Conservation (phyloP, 1,284 basidiomycete genomes). For the Ceratobasidium sp. region DNA sequence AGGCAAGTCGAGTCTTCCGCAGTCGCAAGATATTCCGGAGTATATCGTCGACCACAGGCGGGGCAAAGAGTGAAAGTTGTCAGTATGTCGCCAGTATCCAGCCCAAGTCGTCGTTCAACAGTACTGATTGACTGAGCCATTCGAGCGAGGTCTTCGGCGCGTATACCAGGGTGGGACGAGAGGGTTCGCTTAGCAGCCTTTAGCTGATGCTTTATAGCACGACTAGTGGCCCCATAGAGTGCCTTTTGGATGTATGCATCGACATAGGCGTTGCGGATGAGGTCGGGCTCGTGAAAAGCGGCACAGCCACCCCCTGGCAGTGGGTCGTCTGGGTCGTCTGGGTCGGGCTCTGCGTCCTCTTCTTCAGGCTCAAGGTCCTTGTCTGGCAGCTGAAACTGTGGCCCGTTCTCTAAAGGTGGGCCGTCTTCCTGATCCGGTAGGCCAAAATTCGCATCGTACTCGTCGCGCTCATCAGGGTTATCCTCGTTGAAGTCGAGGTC, state of each 20-base stretch:
- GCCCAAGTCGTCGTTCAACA: slow-evolving; percentile 6
- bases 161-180: not conserved
- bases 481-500: too few relatives aligned
- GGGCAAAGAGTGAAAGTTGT: slow-evolving; percentile 23
- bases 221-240: not conserved
- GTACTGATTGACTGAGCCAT: slow-evolving; percentile 36
- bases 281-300: slow-evolving; percentile 8
- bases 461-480: too few relatives aligned
- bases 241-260: slow-evolving; percentile 25
- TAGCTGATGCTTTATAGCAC: slow-evolving; percentile 19
- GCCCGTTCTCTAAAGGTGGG: too few relatives aligned
- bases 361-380: too few relatives aligned
- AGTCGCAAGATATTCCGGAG: not conserved
- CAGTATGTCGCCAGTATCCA: not conserved
- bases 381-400: too few relatives aligned
- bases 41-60: not conserved
- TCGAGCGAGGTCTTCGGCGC: too few relatives aligned
- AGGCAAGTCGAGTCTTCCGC: not conserved
- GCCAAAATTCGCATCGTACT: too few relatives aligned
- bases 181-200: slow-evolving; percentile 1
- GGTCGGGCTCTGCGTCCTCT: too few relatives aligned
- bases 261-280: slow-evolving; percentile 27
- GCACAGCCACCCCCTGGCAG: too few relatives aligned
- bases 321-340: too few relatives aligned
- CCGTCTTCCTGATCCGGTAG: too few relatives aligned